Evolutionary conservation across 768 basidiomycete genomes (phyloP), one percentile per base, ranked within the genome.

Genomic region (Podaxis rugospora): DNA sequence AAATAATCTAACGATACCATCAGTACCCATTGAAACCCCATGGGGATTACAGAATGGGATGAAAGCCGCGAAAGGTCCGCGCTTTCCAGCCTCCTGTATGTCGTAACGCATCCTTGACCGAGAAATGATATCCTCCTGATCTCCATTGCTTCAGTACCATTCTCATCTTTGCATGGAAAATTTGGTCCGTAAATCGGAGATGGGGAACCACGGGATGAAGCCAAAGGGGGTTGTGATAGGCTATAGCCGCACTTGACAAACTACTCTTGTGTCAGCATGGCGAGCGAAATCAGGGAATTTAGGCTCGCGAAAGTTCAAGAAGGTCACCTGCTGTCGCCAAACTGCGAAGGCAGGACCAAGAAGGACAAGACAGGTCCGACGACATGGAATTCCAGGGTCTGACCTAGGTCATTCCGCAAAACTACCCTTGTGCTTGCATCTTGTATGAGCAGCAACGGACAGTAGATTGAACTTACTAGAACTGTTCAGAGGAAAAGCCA

Each of bases 181-280:
- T 83, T 61, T 76, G 69, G 64, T 83, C 78, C 14, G 82, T 82
- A 83, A 81, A 52, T 75, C 75, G 6, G 79, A 75, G 13, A 82
- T 68, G 59, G 70, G 78, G 63, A 78, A 75, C 77, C 76, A 83
- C 2, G 73, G 72, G 7, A 79, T 18, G 36, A 80, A 65, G 1
- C 81, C 80, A 54, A 79, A 76, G 3, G 63, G 64, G 27, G 82
- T 73, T 13, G 81, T 84, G 58, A 82, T 69, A 37, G 72, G 72
- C 5, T 81, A 80, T 81, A 80, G 66, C 83, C 81, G 23, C 18
- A 18, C 16, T 44, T 44, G 42, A 44, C 14, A 18, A 18, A 18
- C n/a, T 16, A 16, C 6, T 7, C 18, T 14, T 4, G 42, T 3
- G 42, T 44, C n/a, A 44, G 42, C n/a, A 44, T n/a, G 18, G 42